Conservation (phyloP, 2,329 filamentous ascomycete species). For the Gaeumannomyces tritici region DNA sequence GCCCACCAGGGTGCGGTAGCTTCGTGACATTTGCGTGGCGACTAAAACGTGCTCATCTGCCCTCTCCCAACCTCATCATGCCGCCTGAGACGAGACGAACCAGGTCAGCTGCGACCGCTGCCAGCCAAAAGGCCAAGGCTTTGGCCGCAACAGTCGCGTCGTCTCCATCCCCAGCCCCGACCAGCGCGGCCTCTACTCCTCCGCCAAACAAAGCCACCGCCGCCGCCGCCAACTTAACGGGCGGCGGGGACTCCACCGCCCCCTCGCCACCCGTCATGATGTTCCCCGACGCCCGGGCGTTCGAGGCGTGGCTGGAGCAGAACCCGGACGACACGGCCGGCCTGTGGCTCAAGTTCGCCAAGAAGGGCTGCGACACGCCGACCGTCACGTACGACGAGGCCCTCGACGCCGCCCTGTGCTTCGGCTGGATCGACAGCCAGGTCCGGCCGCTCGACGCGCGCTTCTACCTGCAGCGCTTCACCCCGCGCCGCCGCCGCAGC, state of each 20-base stretch:
- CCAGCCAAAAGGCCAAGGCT: slow-evolving; percentile 1
- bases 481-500: slow-evolving; percentile 43
- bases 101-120: neutral
- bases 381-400: slow-evolving; percentile 24
- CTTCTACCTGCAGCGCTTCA: slow-evolving; percentile 47
- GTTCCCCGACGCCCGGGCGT: slow-evolving; percentile 1
- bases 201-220: neutral
- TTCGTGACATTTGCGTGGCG: too few relatives aligned
- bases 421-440: slow-evolving; percentile 56
- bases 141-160: neutral
- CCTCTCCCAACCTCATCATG: too few relatives aligned
- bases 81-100: too few relatives aligned
- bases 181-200: neutral
- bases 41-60: too few relatives aligned
- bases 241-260: neutral
- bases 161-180: neutral
- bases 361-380: neutral
- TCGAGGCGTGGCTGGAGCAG: slow-evolving; percentile 3
- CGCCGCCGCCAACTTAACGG: neutral
- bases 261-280: neutral
- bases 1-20: too few relatives aligned
- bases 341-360: slow-evolving; percentile 3
- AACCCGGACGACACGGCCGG: slow-evolving; percentile 1
- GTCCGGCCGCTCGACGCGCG: slow-evolving; percentile 28
- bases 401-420: slow-evolving; percentile 47